A percentile compares a stretch with the other conserved stretches of the same genome.
phyloP scores from a whole-genome alignment of 192 early-diverging fungal genomes.

The Phlyctochytrium planicorne region DNA sequence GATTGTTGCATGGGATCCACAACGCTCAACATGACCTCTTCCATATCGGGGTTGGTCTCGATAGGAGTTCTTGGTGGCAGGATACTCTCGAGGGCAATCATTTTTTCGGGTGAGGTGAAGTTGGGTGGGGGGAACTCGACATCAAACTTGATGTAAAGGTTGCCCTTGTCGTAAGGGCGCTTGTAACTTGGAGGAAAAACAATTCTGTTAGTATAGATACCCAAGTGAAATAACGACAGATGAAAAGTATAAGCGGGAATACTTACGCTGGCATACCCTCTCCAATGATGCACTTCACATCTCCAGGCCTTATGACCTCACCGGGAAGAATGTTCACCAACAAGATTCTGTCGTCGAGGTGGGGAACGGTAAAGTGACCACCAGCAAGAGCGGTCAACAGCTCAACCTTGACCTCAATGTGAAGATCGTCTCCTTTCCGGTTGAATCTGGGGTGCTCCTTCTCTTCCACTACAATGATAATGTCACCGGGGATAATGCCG shows the following conservation, averaged over 20 bases:
- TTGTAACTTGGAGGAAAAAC: constrained; percentile 38
- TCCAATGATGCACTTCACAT: constrained; percentile 78
- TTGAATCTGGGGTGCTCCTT: constrained; percentile 92
- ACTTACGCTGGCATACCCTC: constrained; percentile 98
- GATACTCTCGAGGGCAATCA: constrained; percentile 75
- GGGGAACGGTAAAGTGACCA: constrained; percentile 86
- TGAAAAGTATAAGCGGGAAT: constrained; percentile 42
- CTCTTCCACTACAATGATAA: constrained; percentile 95
- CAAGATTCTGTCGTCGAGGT: constrained; percentile 90
- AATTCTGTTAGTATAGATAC: constrained; percentile 1
- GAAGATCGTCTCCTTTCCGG: constrained; percentile 90
- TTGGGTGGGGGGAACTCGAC: constrained; percentile 88
- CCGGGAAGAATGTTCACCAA: constrained; percentile 89
- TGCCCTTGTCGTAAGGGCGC: constrained; percentile 77
- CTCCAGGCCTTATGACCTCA: constrained; percentile 92
- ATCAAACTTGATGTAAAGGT: constrained; percentile 90
- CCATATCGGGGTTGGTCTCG: constrained; percentile 44
- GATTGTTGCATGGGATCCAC: constrained; percentile 73
- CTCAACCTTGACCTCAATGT: constrained; percentile 91
- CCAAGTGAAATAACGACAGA: too few species aligned
- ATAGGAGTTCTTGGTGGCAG: constrained; percentile 69
- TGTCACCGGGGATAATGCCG: constrained; percentile 92
- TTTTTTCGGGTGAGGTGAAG: constrained; percentile 70
- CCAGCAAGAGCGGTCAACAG: constrained; percentile 93
- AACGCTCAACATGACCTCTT: constrained; percentile 81